Conservation (phyloP, 257 asterid species). For the Catharanthus roseus region DNA sequence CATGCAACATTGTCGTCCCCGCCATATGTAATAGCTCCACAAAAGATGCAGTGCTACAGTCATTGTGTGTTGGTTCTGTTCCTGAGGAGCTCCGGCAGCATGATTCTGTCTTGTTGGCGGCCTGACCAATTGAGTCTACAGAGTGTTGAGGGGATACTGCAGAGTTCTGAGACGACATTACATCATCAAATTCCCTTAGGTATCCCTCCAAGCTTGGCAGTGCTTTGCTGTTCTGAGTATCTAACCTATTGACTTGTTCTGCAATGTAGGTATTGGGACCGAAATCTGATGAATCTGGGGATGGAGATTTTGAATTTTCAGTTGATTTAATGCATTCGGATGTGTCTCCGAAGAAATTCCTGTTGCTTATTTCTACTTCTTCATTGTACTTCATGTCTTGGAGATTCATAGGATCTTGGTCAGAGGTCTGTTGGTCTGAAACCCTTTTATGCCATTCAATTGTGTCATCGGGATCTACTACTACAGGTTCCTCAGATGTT, state of each 20-base stretch:
- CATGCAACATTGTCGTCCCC: slow-evolving; percentile 30
- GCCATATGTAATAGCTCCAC: slow-evolving; percentile 54
- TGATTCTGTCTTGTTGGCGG: slow-evolving; percentile 44
- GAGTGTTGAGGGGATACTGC: slow-evolving; percentile 69
- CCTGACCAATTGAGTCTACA: slow-evolving; percentile 38
- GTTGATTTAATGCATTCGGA: slow-evolving; percentile 24
- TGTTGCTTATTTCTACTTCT: slow-evolving; percentile 26
- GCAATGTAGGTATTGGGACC: slow-evolving; percentile 36
- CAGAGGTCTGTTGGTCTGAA: slow-evolving; percentile 25
- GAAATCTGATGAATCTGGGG: slow-evolving; percentile 31
- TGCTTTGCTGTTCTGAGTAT: slow-evolving; percentile 11
- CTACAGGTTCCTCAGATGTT: slow-evolving; percentile 42
- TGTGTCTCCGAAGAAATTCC: slow-evolving; percentile 23
- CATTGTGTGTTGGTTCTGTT: slow-evolving; percentile 34
- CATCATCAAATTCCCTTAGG: slow-evolving; percentile 49
- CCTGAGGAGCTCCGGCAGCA: slow-evolving; percentile 44
- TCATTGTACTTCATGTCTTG: slow-evolving; percentile 28
- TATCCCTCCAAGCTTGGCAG: slow-evolving; percentile 25
- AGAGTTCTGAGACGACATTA: slow-evolving; percentile 60
- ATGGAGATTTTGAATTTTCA: slow-evolving; percentile 28
- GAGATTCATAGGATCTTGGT: slow-evolving; percentile 31
- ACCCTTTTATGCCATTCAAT: slow-evolving; percentile 37
- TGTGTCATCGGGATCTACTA: slow-evolving; percentile 36
- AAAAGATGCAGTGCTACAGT: slow-evolving; percentile 39
- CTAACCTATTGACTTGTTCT: slow-evolving; percentile 32